Evolutionary conservation across 495 filamentous ascomycete species (phyloP).

Genomic region (Haplographium delicatum): DNA sequence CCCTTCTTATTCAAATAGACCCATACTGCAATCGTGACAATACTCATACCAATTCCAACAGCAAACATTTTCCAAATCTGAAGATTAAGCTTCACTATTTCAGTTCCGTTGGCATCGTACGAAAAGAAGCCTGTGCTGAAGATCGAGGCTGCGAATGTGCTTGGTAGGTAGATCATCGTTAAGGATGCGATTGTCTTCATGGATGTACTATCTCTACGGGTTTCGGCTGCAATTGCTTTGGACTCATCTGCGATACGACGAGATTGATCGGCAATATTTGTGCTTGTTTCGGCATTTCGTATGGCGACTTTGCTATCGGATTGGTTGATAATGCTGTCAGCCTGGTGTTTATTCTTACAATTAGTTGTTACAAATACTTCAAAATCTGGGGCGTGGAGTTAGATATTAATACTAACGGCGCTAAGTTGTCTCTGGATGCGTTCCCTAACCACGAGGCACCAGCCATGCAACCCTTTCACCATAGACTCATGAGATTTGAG

Average conservation of each 20-base stretch:
- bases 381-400: too few species aligned
- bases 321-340: neutral
- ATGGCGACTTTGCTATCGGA: neutral
- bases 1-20: neutral
- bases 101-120: neutral
- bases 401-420: neutral
- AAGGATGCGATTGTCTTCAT: neutral
- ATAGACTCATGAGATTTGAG: neutral
- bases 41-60: neutral
- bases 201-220: neutral
- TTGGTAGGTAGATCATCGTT: neutral
- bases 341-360: neutral
- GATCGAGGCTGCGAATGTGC: neutral
- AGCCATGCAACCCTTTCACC: neutral
- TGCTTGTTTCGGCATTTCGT: neutral
- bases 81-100: neutral
- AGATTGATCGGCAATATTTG: neutral
- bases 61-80: neutral
- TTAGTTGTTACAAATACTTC: too few species aligned
- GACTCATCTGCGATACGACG: neutral
- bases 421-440: neutral
- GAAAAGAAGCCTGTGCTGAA: neutral
- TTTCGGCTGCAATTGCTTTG: neutral
- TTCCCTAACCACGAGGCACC: neutral
- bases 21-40: neutral